phyloP scores from a whole-genome alignment of 2,329 filamentous ascomycete species.

The Aureobasidium sp. region DNA sequence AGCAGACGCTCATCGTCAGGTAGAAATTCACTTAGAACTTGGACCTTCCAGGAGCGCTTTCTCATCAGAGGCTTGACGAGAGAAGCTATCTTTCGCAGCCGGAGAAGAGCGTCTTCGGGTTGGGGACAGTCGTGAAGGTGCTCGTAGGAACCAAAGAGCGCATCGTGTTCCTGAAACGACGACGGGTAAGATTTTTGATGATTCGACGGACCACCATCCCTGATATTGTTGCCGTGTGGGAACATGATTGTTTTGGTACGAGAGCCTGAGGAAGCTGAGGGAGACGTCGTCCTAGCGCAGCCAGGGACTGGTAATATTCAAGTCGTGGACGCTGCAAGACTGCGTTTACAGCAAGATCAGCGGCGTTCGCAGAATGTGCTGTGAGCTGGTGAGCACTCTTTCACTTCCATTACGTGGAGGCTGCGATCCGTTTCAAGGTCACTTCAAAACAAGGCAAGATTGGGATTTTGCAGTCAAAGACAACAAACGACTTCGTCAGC shows the following conservation, averaged over 20 bases:
- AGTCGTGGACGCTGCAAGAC: too few relatives aligned
- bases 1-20: slow-evolving; percentile 66
- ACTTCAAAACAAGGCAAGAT: neutral
- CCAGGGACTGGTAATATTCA: too few relatives aligned
- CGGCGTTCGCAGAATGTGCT: neutral
- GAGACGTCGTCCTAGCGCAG: neutral
- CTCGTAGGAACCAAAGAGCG: slow-evolving; percentile 43
- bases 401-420: neutral
- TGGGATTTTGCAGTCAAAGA: neutral
- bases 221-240: slow-evolving; percentile 1
- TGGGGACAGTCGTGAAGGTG: slow-evolving; percentile 39
- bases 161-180: slow-evolving; percentile 37
- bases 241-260: neutral
- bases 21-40: slow-evolving; percentile 75
- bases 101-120: slow-evolving; percentile 42
- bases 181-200: slow-evolving; percentile 27
- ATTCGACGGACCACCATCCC: slow-evolving; percentile 24
- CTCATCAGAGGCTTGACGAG: slow-evolving; percentile 94
- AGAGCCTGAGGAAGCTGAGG: neutral
- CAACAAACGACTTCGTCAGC: slow-evolving; percentile 6
- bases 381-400: neutral
- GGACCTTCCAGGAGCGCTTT: slow-evolving; percentile 71
- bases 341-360: neutral
- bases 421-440: neutral
- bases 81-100: slow-evolving; percentile 73